Conservation (phyloP, 2,329 filamentous ascomycete species). For the Phialophora tarda region DNA sequence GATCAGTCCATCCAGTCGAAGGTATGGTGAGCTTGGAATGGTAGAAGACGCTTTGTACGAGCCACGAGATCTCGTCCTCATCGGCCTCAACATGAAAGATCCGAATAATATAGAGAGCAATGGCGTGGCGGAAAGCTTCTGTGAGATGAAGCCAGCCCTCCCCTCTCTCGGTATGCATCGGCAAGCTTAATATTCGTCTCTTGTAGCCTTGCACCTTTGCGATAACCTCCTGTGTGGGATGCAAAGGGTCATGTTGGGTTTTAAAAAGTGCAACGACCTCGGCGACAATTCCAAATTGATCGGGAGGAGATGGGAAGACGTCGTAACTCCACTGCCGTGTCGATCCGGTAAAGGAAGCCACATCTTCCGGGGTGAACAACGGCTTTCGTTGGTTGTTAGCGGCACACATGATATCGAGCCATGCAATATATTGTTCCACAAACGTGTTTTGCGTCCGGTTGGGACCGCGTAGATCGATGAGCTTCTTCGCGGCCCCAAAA, state of each 20-base stretch:
- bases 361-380: constrained; percentile 11
- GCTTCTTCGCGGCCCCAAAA: constrained; percentile 15
- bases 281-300: constrained; percentile 18
- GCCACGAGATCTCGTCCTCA: constrained; percentile 18
- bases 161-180: constrained; percentile 18
- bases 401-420: constrained; percentile 20
- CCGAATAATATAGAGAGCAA: constrained; percentile 20
- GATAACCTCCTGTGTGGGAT: constrained; percentile 2
- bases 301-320: constrained; percentile 23
- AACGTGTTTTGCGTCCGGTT: constrained; percentile 11
- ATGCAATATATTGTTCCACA: constrained; percentile 25
- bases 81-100: constrained; percentile 11
- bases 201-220: constrained; percentile 1
- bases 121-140: constrained; percentile 21
- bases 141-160: constrained; percentile 21
- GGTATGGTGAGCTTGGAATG: constrained; percentile 15
- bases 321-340: constrained; percentile 21
- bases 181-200: background rate
- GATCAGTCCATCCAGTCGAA: constrained; percentile 18
- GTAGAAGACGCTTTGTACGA: constrained; percentile 20
- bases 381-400: constrained; percentile 10
- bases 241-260: background rate
- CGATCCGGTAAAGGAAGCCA: constrained; percentile 7
- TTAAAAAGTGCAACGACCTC: constrained; percentile 11
- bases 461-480: constrained; percentile 21